Base-by-base conservation (phyloP, 208 protist species). In the Leptomonas seymouri region DNA sequence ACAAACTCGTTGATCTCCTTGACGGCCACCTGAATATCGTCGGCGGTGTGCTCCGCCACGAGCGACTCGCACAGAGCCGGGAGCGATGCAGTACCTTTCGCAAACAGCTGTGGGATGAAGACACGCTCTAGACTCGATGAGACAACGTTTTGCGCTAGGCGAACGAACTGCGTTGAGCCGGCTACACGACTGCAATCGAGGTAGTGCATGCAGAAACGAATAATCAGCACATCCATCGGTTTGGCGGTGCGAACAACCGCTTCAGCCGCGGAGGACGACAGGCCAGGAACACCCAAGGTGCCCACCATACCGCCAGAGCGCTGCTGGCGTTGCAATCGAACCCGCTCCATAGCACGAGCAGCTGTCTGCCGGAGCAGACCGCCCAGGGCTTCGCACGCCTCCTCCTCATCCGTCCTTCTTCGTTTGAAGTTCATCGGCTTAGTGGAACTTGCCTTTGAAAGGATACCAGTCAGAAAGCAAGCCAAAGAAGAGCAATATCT, bases 181-280 rank as follows among this genome's bases (percentile, higher is more conserved):
- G 84, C 81, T 1, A 82, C 74, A 0, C 41, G 18, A 21, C 63
- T 71, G 25, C 80, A 61, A 55, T 89, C 80, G 28, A 95, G 74
- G 67, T 91, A 95, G 64, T 89, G 81, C 78, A 91, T 77, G 45
- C 76, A 80, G 68, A 86, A 95, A 18, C 84, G 82, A 57, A 95
- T 84, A 2, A 93, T 80, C 5, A 95, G 74, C 5, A 82, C 63
- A 44, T 95, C 90, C 56, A 95, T 93, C 16, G 90, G 90, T 51
- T 85, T 76, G 49, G 82, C 30, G 28, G 59, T 71, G 0, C 69
- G 72, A 28, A 42, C 53, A 9, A 74, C 71, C 0, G 68, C 68
- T 9, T 64, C 66, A 0, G 60, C 44, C 1, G 41, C 78, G 1
- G 65, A 30, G 3, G 67, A 39, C 16, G 64, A 59, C 18, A 70